Evolutionary conservation across 495 filamentous ascomycete species (phyloP).

Genomic region (Aspergillus saccharolyticus): DNA sequence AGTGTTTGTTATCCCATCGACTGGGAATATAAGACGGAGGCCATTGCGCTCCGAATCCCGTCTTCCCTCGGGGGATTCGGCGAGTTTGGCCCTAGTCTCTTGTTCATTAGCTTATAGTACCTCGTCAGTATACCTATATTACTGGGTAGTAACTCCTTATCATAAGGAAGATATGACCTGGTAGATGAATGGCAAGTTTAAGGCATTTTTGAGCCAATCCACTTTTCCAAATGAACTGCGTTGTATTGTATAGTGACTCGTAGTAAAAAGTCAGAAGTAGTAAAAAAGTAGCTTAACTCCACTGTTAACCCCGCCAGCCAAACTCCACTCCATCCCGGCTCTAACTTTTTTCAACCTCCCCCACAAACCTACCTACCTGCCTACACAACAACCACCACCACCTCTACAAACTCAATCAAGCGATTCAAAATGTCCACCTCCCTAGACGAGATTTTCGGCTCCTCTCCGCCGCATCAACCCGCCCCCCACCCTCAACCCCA

Average conservation of each 20-base stretch:
- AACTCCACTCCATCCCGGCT: background rate
- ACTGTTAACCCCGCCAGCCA: background rate
- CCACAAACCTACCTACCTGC: slow-evolving; percentile 3
- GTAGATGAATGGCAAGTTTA: too few relatives aligned
- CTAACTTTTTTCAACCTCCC: background rate
- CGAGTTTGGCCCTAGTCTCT: background rate
- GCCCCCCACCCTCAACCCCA: background rate
- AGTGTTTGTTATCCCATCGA: too few relatives aligned
- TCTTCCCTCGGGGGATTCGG: background rate
- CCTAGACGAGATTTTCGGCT: slow-evolving; percentile 47
- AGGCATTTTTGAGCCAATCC: too few relatives aligned
- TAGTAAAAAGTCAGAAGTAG: too few relatives aligned
- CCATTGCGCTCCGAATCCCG: background rate
- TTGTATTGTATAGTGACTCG: too few relatives aligned
- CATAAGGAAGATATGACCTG: too few relatives aligned
- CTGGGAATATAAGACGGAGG: too few relatives aligned
- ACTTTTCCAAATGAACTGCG: too few relatives aligned
- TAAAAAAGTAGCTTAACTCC: too few relatives aligned
- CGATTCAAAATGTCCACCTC: slow-evolving; percentile 22
- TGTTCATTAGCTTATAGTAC: too few relatives aligned
- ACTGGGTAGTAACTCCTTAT: too few relatives aligned
- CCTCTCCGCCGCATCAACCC: slow-evolving; percentile 29
- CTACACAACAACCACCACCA: background rate
- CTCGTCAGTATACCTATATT: too few relatives aligned
- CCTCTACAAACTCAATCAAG: background rate